Evolutionary conservation across 2,329 filamentous ascomycete genomes (phyloP), one percentile per base, ranked within the genome.

Genomic region (Aspergillus vadensis): DNA sequence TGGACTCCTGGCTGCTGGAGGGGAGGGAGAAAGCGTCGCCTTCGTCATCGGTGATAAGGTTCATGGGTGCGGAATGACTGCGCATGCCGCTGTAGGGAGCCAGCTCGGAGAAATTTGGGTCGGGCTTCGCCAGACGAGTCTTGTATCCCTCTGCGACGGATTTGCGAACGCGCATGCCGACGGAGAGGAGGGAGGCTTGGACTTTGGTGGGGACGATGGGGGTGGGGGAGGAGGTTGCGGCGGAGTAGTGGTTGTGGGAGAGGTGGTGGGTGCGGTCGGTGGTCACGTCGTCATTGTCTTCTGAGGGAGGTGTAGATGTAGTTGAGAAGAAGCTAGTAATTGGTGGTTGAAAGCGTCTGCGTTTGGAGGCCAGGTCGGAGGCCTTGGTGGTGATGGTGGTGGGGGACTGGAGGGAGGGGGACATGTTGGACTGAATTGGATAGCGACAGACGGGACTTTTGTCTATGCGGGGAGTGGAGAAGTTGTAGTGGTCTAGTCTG

Each of bases 101-200:
- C 4, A 96, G 81, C 72, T 95, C 92, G 32, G 70, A 84, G 80
- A 38, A 69, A 15, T 41, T 41, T 12, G 66, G 25, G 65, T 58
- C 39, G 49, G 52, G 64, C 69, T 69, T 76, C 65, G 70, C 69
- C 47, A 63, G 66, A 55, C 69, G 70, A 30, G 91, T 96, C 80
- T 96, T 96, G 83, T 97, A 97, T 61, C 94, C 94, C 74, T 97
- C 93, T 0, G 92, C 90, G 7, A 98, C 90, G 10, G 91, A 91
- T 80, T 98, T 98, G 73, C 94, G 90, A 54, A 98, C 85, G 23
- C 94, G 89, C 92, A 97, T 97, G 70, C 94, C 94, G 65, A 98
- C 94, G 69, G 85, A 91, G 44, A 97, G 82, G n/a, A 98, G 87
- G 63, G 90, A 90, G 38, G 92, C 84, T 76, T 97, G 91, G 32